Conservation (phyloP, 495 filamentous ascomycete species). For the Aspergillus kassunensis region DNA sequence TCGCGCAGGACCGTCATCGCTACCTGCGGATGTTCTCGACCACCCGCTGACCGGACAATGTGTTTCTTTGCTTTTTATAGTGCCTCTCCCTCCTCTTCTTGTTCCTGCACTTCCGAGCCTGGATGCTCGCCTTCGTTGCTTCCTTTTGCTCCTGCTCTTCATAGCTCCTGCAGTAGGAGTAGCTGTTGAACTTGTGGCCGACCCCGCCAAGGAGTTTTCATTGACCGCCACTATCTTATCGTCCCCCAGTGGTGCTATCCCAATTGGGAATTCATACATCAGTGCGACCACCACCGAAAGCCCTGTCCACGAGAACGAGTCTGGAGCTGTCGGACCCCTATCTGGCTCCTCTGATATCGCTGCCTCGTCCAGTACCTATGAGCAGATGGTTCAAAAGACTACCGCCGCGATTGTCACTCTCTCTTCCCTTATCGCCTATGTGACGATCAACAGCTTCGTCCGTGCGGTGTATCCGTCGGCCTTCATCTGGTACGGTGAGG, state of each 20-base stretch:
- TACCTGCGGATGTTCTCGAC: conserved; percentile 21
- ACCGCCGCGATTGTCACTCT: conserved; percentile 38
- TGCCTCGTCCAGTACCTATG: conserved; percentile 22
- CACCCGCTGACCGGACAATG: conserved; percentile 21
- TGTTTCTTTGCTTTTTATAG: conserved; percentile 20
- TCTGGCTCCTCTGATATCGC: conserved; percentile 16
- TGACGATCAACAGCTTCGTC: conserved; percentile 40
- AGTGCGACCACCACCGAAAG: background rate
- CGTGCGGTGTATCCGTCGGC: conserved; percentile 27
- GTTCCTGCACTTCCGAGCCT: conserved; percentile 8
- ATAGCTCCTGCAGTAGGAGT: background rate
- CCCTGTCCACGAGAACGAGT: conserved; percentile 9
- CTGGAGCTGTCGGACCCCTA: background rate
- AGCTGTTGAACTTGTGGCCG: too few relatives aligned
- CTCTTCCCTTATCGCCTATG: conserved; percentile 43
- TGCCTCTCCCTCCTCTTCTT: conserved; percentile 17
- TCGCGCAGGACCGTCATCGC: conserved; percentile 1
- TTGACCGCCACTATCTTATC: conserved; percentile 15
- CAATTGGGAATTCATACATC: conserved; percentile 19
- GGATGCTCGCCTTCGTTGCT: conserved; percentile 11
- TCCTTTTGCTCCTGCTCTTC: conserved; percentile 8
- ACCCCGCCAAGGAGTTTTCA: conserved; percentile 7
- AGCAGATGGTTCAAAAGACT: conserved; percentile 42
- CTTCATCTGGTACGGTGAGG: conserved; percentile 44
- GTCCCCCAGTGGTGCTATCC: conserved; percentile 7